Evolutionary conservation across 192 early-diverging fungal species (phyloP), one percentile per base, ranked within the genome.

Genomic region (Funneliformis mosseae): DNA sequence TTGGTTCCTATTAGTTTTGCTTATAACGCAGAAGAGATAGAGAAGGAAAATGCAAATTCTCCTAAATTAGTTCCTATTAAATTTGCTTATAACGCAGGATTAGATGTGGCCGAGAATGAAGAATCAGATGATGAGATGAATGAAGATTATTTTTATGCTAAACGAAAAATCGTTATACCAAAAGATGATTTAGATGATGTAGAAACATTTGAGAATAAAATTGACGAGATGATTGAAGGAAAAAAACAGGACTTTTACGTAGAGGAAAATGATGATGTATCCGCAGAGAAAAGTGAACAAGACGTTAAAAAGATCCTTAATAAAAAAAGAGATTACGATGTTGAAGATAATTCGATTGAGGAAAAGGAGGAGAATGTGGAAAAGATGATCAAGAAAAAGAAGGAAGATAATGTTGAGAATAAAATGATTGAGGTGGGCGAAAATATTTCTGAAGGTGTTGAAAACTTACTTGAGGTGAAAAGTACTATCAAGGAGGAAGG

Each of bases 1-100:
- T 67, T 67, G 4, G 64, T 67, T 67, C 64, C 64, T 16, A 67
- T 67, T 67, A 67, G 27, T 12, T 67, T 67, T 23, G 25, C 28
- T 12, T 33, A 27, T 67, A 67, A 67, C 6, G 33, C 27, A 67
- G 64, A 67, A 18, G 64, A 27, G 16, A 33, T 67, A 18, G 33
- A 27, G 16, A 67, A 67, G 2, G 64, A 67, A 33, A 33, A 67
- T 33, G 64, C 27, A 4, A 67, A 67, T 11, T 27, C 25, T 16
- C 12, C 64, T 33, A 33, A 67, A 33, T 67, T 12, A 8, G 64
- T 33, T 27, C 27, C 64, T 67, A 33, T 33, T 55, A 55, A 55
- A 55, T 55, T 55, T n/a, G 21, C 50, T 55, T 55, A 55, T 55
- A 55, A 55, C 18, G 50, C 50, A 18, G 50, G 21, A 55, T 55